Evolutionary conservation across 1,284 basidiomycete genomes (phyloP).

Genomic region (Cryptococcus sp.): DNA sequence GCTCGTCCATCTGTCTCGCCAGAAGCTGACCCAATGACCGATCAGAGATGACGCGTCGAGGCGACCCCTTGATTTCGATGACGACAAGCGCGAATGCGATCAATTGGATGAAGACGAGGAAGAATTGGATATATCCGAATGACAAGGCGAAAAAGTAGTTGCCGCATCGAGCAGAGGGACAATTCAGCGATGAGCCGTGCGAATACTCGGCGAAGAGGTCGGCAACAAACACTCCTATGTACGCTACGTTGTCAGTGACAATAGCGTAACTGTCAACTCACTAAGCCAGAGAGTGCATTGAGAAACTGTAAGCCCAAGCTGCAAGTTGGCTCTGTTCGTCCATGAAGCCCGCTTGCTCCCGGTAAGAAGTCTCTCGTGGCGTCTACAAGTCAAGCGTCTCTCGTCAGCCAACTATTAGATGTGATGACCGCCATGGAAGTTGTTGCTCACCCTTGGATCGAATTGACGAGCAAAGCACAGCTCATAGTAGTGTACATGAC

Average conservation of each 20-base stretch:
- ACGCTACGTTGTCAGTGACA: neutral
- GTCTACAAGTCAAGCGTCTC: neutral
- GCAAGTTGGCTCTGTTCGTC: neutral
- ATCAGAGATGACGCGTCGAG: neutral
- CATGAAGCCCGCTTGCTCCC: neutral
- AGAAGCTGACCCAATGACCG: neutral
- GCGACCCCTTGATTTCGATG: conserved; percentile 2
- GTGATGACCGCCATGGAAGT: neutral
- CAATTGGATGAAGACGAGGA: conserved; percentile 3
- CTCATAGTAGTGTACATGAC: neutral
- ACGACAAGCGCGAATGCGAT: neutral
- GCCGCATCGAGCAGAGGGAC: conserved; percentile 3
- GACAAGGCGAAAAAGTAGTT: conserved; percentile 1
- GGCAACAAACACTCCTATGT: neutral
- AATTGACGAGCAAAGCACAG: neutral
- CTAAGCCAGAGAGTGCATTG: neutral
- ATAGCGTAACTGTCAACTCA: neutral
- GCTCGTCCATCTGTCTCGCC: neutral
- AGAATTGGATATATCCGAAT: neutral
- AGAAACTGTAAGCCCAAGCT: neutral
- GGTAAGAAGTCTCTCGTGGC: neutral
- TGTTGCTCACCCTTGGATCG: neutral
- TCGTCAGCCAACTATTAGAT: too few relatives aligned
- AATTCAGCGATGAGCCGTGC: neutral
- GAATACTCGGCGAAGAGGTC: conserved; percentile 4